Percentiles rank a stretch among this genome's conserved stretches.
Conservation (phyloP, 192 early-diverging fungal species). For the Allomyces macrogynus region DNA sequence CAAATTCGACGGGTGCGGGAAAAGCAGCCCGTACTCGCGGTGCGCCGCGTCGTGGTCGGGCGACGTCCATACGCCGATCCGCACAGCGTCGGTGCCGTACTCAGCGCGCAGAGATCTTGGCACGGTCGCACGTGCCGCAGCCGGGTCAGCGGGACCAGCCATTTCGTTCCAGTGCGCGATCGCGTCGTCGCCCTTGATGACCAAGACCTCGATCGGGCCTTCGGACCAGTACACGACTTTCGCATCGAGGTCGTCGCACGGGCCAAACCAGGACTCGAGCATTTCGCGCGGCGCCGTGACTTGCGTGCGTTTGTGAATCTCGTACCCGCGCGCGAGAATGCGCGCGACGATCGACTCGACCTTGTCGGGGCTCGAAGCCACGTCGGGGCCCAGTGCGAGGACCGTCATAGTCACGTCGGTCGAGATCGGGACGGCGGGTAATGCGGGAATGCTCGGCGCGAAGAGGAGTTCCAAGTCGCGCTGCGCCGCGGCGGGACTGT, state of each 20-base stretch:
- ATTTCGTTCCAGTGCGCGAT: slow-evolving; percentile 27
- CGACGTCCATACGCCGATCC: background rate
- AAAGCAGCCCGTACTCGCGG: background rate
- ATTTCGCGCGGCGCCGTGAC: background rate
- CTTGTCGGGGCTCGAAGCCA: background rate
- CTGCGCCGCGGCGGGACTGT: background rate
- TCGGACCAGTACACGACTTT: background rate
- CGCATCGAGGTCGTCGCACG: background rate
- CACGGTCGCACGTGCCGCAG: too few relatives aligned
- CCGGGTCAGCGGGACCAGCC: slow-evolving; percentile 23
- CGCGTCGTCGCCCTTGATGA: slow-evolving; percentile 23
- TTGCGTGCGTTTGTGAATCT: background rate
- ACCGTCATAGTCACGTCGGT: background rate
- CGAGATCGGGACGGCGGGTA: background rate
- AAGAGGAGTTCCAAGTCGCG: background rate
- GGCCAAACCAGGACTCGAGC: slow-evolving; percentile 1
- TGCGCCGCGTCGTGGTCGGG: slow-evolving; percentile 16
- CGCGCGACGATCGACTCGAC: background rate
- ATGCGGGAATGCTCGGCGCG: background rate
- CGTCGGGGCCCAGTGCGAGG: background rate
- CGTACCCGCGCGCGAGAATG: background rate
- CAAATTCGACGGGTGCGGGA: slow-evolving; percentile 6
- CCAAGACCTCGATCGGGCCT: slow-evolving; percentile 25
- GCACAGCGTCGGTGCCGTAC: background rate
- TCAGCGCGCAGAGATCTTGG: background rate